Conservation (phyloP, 208 protist species). For the Tritrichomonas foetus region DNA sequence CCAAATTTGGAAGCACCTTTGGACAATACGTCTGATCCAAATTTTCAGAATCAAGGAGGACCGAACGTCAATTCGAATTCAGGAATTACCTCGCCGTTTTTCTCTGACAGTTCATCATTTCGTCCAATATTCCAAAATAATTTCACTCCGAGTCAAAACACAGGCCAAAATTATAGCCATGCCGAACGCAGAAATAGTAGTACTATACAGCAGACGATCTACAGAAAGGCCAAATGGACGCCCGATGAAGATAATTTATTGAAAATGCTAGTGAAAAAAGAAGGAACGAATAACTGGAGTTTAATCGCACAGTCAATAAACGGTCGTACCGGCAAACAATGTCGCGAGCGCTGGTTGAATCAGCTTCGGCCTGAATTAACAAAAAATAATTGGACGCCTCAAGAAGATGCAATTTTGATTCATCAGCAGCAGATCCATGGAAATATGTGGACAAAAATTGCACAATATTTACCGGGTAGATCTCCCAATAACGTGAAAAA, state of each 20-base stretch:
- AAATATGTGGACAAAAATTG: conserved; percentile 22
- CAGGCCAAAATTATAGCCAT: no score
- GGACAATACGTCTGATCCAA: no score
- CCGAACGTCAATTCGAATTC: no score
- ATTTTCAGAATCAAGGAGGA: no score
- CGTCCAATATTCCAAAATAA: no score
- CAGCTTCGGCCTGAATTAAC: neutral
- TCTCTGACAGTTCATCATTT: no score
- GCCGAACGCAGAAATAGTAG: no score
- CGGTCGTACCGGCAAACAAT: neutral
- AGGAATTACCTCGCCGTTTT: no score
- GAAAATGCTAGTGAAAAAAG: neutral
- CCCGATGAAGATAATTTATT: neutral
- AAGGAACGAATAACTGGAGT: conserved; percentile 18
- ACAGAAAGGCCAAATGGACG: neutral
- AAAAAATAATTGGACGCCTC: neutral
- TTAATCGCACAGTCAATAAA: neutral
- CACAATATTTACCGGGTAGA: neutral
- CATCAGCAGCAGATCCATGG: neutral
- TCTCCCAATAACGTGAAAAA: neutral
- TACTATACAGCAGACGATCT: no score
- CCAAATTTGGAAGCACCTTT: no score
- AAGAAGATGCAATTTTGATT: conserved; percentile 27
- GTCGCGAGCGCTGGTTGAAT: neutral
- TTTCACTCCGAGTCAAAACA: no score